A percentile compares a stretch with the other conserved stretches of the same genome.
Conservation (phyloP, 495 filamentous ascomycete genomes). For the Podospora comata region DNA sequence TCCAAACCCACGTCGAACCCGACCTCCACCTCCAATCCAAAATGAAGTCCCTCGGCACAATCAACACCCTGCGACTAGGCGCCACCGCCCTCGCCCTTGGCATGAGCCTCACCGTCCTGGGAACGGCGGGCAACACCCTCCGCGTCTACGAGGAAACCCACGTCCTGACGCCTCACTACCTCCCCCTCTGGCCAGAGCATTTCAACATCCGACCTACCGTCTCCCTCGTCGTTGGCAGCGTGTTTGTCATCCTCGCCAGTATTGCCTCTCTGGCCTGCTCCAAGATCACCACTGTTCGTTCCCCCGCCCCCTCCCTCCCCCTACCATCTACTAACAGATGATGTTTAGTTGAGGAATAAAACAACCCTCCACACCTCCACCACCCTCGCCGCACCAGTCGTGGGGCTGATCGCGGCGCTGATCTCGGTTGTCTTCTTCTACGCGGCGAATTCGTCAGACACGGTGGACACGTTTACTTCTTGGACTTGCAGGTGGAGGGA, state of each 20-base stretch:
- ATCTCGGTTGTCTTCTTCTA: conserved; percentile 54
- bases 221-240: conserved; percentile 46
- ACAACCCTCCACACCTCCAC: conserved; percentile 37
- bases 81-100: conserved; percentile 48
- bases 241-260: conserved; percentile 43
- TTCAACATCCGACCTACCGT: conserved; percentile 52
- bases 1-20: conserved; percentile 34
- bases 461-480: conserved; percentile 47
- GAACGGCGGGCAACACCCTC: conserved; percentile 47
- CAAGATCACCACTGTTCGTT: conserved; percentile 41
- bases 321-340: neutral
- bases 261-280: conserved; percentile 42
- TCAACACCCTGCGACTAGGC: conserved; percentile 44
- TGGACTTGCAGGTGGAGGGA: conserved; percentile 55
- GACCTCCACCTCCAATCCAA: conserved; percentile 39
- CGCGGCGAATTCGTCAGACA: conserved; percentile 47
- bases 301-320: conserved; percentile 1
- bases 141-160: conserved; percentile 50
- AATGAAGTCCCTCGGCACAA: conserved; percentile 32
- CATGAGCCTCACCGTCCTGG: conserved; percentile 48
- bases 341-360: conserved; percentile 41
- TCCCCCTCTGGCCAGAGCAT: conserved; percentile 50
- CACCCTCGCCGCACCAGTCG: conserved; percentile 39
- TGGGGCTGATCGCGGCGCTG: conserved; percentile 46
- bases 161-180: conserved; percentile 33